Evolutionary conservation across 2,329 filamentous ascomycete genomes (phyloP), one percentile per base, ranked within the genome.

Genomic region (Kalmusia sp.): DNA sequence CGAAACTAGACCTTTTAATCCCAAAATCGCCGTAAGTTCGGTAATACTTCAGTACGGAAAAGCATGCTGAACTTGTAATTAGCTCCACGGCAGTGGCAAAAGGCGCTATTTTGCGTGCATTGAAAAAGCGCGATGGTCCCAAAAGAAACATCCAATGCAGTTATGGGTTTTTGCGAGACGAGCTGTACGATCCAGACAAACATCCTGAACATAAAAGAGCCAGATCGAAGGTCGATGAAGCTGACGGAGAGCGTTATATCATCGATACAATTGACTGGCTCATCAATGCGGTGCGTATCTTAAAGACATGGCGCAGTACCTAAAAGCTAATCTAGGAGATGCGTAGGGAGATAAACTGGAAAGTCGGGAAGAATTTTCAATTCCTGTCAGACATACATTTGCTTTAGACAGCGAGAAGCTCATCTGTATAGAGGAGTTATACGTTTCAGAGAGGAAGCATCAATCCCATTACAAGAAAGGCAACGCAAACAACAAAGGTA

Each of bases 101-200:
- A 19, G 69, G 70, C 14, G 70, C 68, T 17, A 58, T 73, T 15
- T 55, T 72, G 6, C 56, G 68, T 22, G 68, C 68, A 6, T 39
- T 71, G 24, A 64, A 65, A 31, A 71, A 70, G 54, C 56, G 62
- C n/a, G 17, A 58, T 19, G 69, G 68, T 2, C 70, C 70, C 0
- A 44, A 38, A 8, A 52, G 68, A 49, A 57, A 61, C 9, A 59
- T 58, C 6, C 55, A 58, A 27, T 65, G 63, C 19, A 73, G 70
- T 56, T 73, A 68, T 41, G 69, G 69, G 19, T 55, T 71, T 47
- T 52, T 64, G 15, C 2, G 3, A 1, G 25, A 22, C 12, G 52
- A 55, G 27, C 52, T 24, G 8, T 51, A 51, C 31, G 33, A 55
- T 6, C 52, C 52, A 41, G 30, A 48, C 3, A 30, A 3, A n/a